These are phyloP conservation scores for Smallanthus sonchifolius DNA, from an alignment of 129 eudicot species.

Conservation along the genomic window DNA sequence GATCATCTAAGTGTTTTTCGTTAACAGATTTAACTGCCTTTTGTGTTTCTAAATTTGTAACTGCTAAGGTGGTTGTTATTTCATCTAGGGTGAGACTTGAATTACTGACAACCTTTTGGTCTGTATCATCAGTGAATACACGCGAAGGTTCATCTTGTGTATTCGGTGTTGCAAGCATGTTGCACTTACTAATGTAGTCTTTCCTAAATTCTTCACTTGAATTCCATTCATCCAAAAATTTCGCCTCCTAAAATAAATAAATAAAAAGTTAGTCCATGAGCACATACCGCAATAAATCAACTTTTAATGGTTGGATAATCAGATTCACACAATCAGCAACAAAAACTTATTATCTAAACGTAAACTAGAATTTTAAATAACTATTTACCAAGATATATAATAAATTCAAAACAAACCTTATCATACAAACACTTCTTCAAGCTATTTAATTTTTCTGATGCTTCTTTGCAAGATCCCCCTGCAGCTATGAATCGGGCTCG, in stretches of 20 bases:
- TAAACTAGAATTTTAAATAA: no score
- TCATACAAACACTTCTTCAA: conserved; percentile 36
- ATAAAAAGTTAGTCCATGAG: background rate
- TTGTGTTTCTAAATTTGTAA: conserved; percentile 11
- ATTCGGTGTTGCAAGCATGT: background rate
- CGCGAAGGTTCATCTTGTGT: background rate
- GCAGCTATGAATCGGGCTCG: conserved; percentile 40
- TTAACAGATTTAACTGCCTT: conserved; percentile 4
- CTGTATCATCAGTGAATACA: background rate
- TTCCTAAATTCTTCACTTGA: conserved; percentile 47
- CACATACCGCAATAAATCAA: background rate
- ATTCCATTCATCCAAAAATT: conserved; percentile 49
- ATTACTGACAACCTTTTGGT: background rate
- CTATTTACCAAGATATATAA: no score
- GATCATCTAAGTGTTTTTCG: conserved; percentile 17
- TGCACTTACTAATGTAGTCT: conserved; percentile 30
- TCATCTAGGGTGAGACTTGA: background rate
- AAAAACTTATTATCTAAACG: no score
- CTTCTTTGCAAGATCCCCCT: conserved; percentile 42
- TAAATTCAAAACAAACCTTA: conserved; percentile 44
- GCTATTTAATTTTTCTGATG: conserved; percentile 22
- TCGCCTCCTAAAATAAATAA: conserved; percentile 38
- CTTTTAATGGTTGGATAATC: background rate
- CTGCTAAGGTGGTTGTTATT: conserved; percentile 17
- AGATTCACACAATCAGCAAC: no score